Evolutionary conservation across 2,329 filamentous ascomycete species (phyloP).

Genomic region (Fusarium tupiense): DNA sequence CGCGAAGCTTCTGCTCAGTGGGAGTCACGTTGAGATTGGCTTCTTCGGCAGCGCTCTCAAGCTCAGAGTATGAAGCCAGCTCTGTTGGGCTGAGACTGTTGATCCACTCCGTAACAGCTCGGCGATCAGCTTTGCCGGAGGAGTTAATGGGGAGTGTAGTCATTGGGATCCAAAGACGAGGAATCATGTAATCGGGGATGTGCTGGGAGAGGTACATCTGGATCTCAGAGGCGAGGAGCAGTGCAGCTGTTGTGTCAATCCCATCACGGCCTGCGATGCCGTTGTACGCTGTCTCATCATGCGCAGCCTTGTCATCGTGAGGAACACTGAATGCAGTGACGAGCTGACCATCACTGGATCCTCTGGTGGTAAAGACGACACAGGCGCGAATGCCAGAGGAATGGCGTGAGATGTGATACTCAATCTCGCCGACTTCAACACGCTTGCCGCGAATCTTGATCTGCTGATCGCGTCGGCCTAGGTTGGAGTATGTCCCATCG

Average conservation of each 20-base stretch:
- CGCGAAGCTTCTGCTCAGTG: not conserved
- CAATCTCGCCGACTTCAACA: not conserved
- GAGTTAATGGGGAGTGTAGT: not conserved
- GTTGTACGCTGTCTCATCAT: not conserved
- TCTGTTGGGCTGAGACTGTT: not conserved
- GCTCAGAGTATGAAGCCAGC: not conserved
- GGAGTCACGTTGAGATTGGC: not conserved
- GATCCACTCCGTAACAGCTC: not conserved
- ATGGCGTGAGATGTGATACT: not conserved
- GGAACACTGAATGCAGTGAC: not conserved
- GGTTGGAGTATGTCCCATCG: not conserved
- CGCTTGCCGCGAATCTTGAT: conserved; percentile 2
- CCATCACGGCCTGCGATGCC: not conserved
- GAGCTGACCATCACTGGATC: not conserved
- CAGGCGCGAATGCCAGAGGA: not conserved
- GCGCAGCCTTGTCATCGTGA: not conserved
- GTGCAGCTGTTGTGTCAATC: not conserved
- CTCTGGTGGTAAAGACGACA: not conserved
- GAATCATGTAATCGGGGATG: not conserved
- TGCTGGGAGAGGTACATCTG: not conserved
- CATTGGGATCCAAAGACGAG: conserved; percentile 2
- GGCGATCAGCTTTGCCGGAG: not conserved
- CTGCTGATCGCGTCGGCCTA: not conserved
- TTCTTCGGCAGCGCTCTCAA: not conserved
- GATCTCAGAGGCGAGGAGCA: not conserved